phyloP scores from a whole-genome alignment of 257 asterid genomes.

The Rhazya stricta region DNA sequence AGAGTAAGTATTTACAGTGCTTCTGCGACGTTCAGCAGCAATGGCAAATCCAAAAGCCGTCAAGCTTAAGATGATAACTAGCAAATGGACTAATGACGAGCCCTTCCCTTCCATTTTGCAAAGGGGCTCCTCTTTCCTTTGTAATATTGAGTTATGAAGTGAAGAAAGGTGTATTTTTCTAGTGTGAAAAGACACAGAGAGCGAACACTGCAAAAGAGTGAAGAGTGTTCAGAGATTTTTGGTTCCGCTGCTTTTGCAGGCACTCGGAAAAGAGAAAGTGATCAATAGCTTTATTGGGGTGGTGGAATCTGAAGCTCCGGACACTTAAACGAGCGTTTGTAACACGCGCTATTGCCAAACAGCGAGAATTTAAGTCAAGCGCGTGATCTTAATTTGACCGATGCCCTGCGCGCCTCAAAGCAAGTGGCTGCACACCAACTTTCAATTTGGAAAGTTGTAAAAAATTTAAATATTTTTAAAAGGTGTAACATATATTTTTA shows the following conservation, averaged over 20 bases:
- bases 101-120: slow-evolving; percentile 50
- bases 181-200: slow-evolving; percentile 10
- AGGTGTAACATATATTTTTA: no score
- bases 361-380: background rate
- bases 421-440: background rate
- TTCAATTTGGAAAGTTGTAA: no score
- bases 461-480: no score
- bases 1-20: slow-evolving; percentile 44
- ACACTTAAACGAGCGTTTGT: slow-evolving; percentile 4
- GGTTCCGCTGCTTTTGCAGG: background rate
- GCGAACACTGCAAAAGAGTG: slow-evolving; percentile 1
- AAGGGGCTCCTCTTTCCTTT: background rate
- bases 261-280: slow-evolving; percentile 16
- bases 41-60: slow-evolving; percentile 83
- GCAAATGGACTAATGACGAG: slow-evolving; percentile 78
- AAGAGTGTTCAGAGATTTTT: background rate
- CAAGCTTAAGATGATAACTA: slow-evolving; percentile 66
- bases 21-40: slow-evolving; percentile 93
- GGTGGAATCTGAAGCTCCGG: slow-evolving; percentile 15
- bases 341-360: slow-evolving; percentile 15
- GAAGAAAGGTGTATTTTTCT: background rate
- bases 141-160: background rate
- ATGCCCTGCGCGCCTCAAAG: background rate
- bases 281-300: background rate
- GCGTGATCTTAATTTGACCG: no score